These are phyloP conservation scores for Pseudogymnoascus pannorum DNA, from an alignment of 2,329 filamentous ascomycete species.

Conservation along the genomic window DNA sequence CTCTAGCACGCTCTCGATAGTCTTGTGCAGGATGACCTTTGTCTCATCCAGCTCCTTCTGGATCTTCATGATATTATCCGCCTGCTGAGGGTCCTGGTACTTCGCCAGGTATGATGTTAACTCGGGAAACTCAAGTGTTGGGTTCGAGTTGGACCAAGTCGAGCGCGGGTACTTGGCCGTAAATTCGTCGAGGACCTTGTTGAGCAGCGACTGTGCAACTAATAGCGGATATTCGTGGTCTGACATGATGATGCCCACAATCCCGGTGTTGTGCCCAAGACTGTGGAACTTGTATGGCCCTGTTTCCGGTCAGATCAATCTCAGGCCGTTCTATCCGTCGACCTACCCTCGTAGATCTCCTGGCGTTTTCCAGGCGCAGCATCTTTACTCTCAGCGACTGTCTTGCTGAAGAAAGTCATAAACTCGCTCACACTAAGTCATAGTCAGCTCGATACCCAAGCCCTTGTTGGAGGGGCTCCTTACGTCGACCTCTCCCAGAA, in stretches of 20 bases:
- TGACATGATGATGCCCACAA: conserved; percentile 70
- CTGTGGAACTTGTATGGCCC: conserved; percentile 68
- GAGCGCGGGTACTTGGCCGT: conserved; percentile 65
- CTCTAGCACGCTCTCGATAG: conserved; percentile 81
- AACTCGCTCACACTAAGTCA: conserved; percentile 43
- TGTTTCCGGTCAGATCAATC: conserved; percentile 15
- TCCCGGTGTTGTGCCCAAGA: conserved; percentile 66
- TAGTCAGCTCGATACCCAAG: conserved; percentile 31
- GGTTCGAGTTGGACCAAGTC: conserved; percentile 52
- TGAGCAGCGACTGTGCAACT: conserved; percentile 79
- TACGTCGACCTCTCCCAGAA: conserved; percentile 9
- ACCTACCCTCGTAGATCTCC: conserved; percentile 69
- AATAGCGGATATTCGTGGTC: conserved; percentile 69
- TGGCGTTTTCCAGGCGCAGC: conserved; percentile 70
- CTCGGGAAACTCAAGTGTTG: conserved; percentile 57
- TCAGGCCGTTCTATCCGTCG: neutral
- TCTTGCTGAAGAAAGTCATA: conserved; percentile 81
- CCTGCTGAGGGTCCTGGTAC: conserved; percentile 82
- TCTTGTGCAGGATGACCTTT: conserved; percentile 95
- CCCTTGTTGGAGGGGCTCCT: conserved; percentile 3
- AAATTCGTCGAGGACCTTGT: conserved; percentile 85
- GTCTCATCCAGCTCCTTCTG: conserved; percentile 96
- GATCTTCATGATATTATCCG: conserved; percentile 90
- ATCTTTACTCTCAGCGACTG: conserved; percentile 69
- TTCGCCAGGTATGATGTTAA: conserved; percentile 71